A percentile compares a stretch with the other conserved stretches of the same genome.
phyloP scores from a whole-genome alignment of 2,329 filamentous ascomycete species.

The Aspergillus flavus region DNA sequence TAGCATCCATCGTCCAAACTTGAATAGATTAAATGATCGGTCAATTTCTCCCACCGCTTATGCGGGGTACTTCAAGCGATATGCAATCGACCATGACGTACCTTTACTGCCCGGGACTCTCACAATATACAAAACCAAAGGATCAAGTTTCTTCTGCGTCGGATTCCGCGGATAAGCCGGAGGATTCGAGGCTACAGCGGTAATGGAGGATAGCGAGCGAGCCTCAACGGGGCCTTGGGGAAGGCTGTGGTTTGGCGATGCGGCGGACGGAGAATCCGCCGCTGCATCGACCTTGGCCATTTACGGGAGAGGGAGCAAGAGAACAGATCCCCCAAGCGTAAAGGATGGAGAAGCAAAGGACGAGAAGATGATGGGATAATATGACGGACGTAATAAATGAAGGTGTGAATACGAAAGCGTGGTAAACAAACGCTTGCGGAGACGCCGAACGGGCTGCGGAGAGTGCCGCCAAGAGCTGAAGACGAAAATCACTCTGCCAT shows the following conservation, averaged over 20 bases:
- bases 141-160: slow-evolving; percentile 66
- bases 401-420: not conserved
- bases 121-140: slow-evolving; percentile 86
- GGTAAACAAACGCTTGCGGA: slow-evolving; percentile 10
- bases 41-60: slow-evolving; percentile 5
- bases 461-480: slow-evolving; percentile 11
- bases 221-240: slow-evolving; percentile 65
- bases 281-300: slow-evolving; percentile 26
- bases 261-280: slow-evolving; percentile 31
- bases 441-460: slow-evolving; percentile 7
- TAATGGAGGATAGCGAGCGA: slow-evolving; percentile 77
- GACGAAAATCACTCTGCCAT: slow-evolving; percentile 4
- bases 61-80: slow-evolving; percentile 10
- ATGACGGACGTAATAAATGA: not conserved
- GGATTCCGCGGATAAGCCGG: slow-evolving; percentile 82
- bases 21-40: not conserved
- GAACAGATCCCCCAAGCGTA: not conserved
- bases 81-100: slow-evolving; percentile 39
- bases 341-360: not conserved
- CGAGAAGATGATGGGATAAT: not conserved
- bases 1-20: slow-evolving; percentile 8
- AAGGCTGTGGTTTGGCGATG: slow-evolving; percentile 17
- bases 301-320: slow-evolving; percentile 7
- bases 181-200: slow-evolving; percentile 79
- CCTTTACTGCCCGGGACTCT: slow-evolving; percentile 89